These are phyloP conservation scores for Starmerella scarabaei DNA, from an alignment of 805 yeast species.

Conservation along the genomic window DNA sequence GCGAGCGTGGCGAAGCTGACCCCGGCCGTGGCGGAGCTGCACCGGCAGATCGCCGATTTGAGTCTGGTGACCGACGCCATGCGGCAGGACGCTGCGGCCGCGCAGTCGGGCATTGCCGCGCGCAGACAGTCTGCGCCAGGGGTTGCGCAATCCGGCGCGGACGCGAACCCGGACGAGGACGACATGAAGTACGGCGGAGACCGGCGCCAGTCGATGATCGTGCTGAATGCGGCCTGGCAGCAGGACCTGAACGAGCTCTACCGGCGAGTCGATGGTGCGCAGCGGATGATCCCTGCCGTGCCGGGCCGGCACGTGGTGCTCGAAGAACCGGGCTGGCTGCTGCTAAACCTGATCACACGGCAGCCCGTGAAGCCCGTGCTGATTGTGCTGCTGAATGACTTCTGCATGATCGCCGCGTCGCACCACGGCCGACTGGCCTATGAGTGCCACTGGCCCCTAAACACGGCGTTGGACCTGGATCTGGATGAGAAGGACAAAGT, in stretches of 20 bases:
- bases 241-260: constrained; percentile 54
- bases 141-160: neutral
- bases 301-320: constrained; percentile 72
- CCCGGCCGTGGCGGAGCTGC: constrained; percentile 46
- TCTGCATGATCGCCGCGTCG: constrained; percentile 58
- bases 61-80: constrained; percentile 47
- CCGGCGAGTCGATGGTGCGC: constrained; percentile 84
- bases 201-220: constrained; percentile 48
- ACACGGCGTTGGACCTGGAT: constrained; percentile 35
- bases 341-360: constrained; percentile 73
- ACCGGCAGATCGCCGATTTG: constrained; percentile 47
- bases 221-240: constrained; percentile 73
- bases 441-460: constrained; percentile 65
- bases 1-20: constrained; percentile 52
- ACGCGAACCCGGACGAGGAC: constrained; percentile 3
- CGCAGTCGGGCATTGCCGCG: constrained; percentile 11
- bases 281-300: constrained; percentile 55
- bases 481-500: constrained; percentile 20
- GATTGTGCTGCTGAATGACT: constrained; percentile 64
- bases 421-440: constrained; percentile 45
- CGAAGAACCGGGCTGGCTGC: constrained; percentile 77
- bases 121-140: constrained; percentile 19
- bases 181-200: too few species aligned
- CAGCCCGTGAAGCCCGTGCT: constrained; percentile 67
- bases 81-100: constrained; percentile 42